Conservation (phyloP, 2,329 filamentous ascomycete species). For the Colletotrichum navitas region DNA sequence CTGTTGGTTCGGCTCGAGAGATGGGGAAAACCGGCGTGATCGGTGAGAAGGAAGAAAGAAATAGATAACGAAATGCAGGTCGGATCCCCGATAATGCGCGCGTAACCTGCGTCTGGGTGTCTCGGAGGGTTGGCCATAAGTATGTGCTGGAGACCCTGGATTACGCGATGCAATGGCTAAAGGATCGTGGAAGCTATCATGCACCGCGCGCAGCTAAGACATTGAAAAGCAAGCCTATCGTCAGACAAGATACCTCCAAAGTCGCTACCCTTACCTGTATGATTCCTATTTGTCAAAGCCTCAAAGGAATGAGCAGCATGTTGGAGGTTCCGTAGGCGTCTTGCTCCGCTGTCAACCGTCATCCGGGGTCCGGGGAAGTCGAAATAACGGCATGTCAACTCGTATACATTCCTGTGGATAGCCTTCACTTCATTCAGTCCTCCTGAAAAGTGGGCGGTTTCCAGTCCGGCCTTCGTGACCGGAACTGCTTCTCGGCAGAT, state of each 20-base stretch:
- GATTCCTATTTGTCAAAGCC: background rate
- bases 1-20: background rate
- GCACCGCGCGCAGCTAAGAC: background rate
- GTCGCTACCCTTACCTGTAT: background rate
- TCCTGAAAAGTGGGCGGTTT: background rate
- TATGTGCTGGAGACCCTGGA: background rate
- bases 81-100: background rate
- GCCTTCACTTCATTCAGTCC: background rate
- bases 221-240: background rate
- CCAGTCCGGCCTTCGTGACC: background rate
- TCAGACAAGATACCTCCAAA: background rate
- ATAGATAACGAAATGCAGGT: background rate
- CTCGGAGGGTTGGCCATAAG: background rate
- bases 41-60: slow-evolving; percentile 5
- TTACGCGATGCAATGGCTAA: background rate
- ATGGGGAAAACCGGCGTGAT: slow-evolving; percentile 2
- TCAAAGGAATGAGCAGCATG: background rate
- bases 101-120: background rate
- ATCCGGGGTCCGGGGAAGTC: slow-evolving; percentile 10
- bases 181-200: background rate
- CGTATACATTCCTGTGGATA: background rate
- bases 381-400: background rate
- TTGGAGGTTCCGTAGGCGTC: background rate
- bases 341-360: background rate
- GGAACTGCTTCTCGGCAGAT: background rate